phyloP scores from a whole-genome alignment of 495 filamentous ascomycete genomes.

The Daldinia bambusicola region DNA sequence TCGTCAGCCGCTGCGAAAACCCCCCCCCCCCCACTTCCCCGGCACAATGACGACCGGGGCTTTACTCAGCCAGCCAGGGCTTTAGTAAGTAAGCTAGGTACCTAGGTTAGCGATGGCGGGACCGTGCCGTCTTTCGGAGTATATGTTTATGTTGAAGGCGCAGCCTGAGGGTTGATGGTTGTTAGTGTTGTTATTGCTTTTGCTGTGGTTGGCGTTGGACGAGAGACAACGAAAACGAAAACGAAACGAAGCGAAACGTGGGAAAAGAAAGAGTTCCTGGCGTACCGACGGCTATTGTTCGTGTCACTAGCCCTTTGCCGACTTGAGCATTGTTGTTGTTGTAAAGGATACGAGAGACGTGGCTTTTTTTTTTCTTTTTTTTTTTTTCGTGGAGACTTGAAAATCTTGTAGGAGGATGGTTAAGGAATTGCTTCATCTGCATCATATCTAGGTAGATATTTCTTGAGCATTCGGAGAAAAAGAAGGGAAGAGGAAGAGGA shows the following conservation, averaged over 20 bases:
- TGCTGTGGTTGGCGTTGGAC: neutral
- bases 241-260: neutral
- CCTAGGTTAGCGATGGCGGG: constrained; percentile 2
- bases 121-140: too few relatives aligned
- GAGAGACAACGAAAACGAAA: too few relatives aligned
- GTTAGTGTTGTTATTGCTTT: too few relatives aligned
- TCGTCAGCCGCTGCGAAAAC: constrained; percentile 9
- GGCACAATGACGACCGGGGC: neutral
- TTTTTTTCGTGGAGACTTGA: neutral
- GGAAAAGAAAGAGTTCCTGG: neutral
- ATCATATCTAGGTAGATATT: neutral
- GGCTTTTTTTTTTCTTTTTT: too few relatives aligned
- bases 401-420: neutral
- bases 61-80: neutral
- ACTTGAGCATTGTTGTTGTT: neutral
- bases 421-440: neutral
- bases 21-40: constrained; percentile 21
- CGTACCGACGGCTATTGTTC: neutral
- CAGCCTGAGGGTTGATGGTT: neutral
- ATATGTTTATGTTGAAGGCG: constrained; percentile 4
- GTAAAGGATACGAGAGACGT: neutral
- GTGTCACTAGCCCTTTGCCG: neutral
- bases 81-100: too few relatives aligned
- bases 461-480: neutral
- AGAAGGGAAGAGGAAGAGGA: too few relatives aligned